Evolutionary conservation across 495 filamentous ascomycete genomes (phyloP), one percentile per base, ranked within the genome.

Genomic region (Friedmanniomyces endolithicus): DNA sequence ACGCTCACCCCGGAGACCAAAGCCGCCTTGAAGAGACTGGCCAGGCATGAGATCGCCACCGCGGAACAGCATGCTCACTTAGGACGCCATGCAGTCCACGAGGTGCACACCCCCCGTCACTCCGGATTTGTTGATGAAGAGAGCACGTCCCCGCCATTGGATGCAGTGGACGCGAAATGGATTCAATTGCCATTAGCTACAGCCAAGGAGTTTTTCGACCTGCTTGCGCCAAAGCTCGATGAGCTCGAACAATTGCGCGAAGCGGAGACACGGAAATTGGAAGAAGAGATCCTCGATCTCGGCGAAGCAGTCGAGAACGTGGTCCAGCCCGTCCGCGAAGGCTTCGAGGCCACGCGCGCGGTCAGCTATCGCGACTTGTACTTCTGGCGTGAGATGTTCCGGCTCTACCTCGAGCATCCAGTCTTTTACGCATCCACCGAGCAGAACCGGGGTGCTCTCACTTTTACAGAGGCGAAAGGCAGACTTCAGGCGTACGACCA

Each of bases 361-460:
- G n/a, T 62, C 17, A 58, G 46, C 47, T 58, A 62, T 33, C 50
- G 59, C n/a, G 83, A 88, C 61, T 65, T 88, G 23, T 78, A 80
- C 50, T 72, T 73, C 25, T 89, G 85, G 85, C 79, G 85, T 40
- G 75, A 80, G 55, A 80, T 89, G 41, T 86, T 89, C 59, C 76
- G 81, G 40, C 63, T 85, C 1, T 89, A 89, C 58, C 65, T 83
- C 23, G 78, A 87, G 33, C 77, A 75, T 7, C 70, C 77, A n/a
- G 71, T 88, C 9, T 89, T 89, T 69, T 88, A 88, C 69, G 84
- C 83, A 0, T 80, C 76, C 0, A 71, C 69, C 14, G 84, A 88
- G 58, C 63, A 58, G 17, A 74, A 81, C 56, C 77, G 79, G 40
- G 78, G 81, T 7, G 71, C 73, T 22, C 72, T 83, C 29, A 75